These are phyloP conservation scores for Dendrocalamus latiflorus DNA, from an alignment of 202 grass and related monocot genomes.

Conservation along the genomic window DNA sequence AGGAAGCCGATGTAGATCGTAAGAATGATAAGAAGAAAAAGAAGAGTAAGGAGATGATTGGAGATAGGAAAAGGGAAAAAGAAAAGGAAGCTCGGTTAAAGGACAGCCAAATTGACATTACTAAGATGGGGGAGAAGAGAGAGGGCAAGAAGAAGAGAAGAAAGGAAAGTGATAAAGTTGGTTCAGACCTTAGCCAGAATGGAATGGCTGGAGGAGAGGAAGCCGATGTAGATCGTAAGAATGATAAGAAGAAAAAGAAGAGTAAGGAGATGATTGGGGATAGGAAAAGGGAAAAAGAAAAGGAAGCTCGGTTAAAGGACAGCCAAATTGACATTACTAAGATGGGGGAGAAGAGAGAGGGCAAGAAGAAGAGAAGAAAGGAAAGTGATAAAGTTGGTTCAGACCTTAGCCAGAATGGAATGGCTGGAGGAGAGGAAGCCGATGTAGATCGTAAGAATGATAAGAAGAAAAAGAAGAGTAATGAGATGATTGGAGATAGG, in stretches of 20 bases:
- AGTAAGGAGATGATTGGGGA: neutral
- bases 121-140: too few species aligned
- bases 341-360: too few species aligned
- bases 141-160: too few species aligned
- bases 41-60: neutral
- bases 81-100: conserved; percentile 16
- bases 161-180: too few species aligned
- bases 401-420: too few species aligned
- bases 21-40: conserved; percentile 28
- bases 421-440: neutral
- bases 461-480: conserved; percentile 21
- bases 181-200: too few species aligned
- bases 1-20: conserved; percentile 26
- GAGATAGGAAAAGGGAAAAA: neutral
- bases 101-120: neutral
- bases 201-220: neutral
- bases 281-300: conserved; percentile 21
- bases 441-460: too few species aligned
- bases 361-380: too few species aligned
- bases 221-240: too few species aligned
- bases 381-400: too few species aligned
- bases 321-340: neutral
- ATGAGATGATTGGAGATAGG: neutral
- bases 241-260: conserved; percentile 22
- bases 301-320: conserved; percentile 3